Base-by-base conservation (phyloP, 1,284 basidiomycete genomes). In the Cutaneotrichosporon cavernicola region DNA sequence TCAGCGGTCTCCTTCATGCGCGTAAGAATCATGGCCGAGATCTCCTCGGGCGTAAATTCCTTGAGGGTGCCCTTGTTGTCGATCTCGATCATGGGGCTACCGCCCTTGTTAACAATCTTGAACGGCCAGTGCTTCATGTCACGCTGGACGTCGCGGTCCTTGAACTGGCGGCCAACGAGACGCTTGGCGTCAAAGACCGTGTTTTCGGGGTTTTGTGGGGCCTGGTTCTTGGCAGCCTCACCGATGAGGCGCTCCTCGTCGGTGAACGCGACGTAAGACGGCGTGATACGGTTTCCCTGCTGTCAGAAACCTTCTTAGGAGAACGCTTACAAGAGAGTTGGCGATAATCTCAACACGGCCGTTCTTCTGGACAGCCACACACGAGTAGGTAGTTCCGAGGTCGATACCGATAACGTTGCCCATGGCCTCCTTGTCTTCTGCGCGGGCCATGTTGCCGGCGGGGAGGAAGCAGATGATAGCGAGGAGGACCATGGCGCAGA, bases 1-100 rank as follows among this genome's bases (percentile, higher is more conserved):
- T 98, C 96, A 56, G 95, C 95, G 64, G 88, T 92, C 85, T 98
- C 96, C 86, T 92, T 94, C 96, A 98, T 98, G 86, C 98, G 98
- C 72, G 88, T 83, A 66, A 97, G 87, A 71, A 99, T 87, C 95
- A 99, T 99, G 65, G 96, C 94, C 4, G 94, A 97, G 75, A 99
- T 88, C 83, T 98, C 95, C 81, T 97, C 93, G 49, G 94, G 93
- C 30, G 92, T 90, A 80, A 97, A 97, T 69, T 89, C 86, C 82
- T 92, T 91, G 53, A 84, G 81, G 79, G 95, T 91, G 70, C 89
- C 88, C 82, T 89, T 90, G 88, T 94, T 89, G 72, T 89, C 83
- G 75, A 99, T 90, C 73, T 87, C 83, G 76, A 99, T 90, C 67
- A 86, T 83, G 59, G 96, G 95, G 83, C 97, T 97, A 73, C 90